Conservation (phyloP, 805 yeast species). For the Millerozyma miso region DNA sequence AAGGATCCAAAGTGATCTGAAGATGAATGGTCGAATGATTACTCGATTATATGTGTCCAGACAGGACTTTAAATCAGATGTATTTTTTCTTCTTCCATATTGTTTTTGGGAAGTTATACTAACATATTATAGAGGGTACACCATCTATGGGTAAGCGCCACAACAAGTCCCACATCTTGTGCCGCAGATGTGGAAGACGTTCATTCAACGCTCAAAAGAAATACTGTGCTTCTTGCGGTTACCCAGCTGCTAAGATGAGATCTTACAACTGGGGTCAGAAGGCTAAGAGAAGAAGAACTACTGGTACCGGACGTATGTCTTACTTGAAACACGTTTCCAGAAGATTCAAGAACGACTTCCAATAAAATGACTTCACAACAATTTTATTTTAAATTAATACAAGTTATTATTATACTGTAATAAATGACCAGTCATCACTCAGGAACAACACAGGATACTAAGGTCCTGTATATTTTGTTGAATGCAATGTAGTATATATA, state of each 20-base stretch:
- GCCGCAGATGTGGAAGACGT: constrained; percentile 99
- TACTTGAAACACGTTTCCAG: constrained; percentile 95
- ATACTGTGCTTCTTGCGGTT: constrained; percentile 98
- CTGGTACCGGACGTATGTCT: constrained; percentile 99
- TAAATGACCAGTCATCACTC: not conserved
- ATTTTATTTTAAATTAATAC: constrained; percentile 2
- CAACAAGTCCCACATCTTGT: constrained; percentile 98
- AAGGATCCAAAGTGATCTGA: no score
- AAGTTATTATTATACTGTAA: constrained; percentile 1
- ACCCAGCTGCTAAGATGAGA: constrained; percentile 99
- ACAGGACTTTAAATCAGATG: no score
- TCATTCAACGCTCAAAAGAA: constrained; percentile 99
- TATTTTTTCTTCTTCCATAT: no score
- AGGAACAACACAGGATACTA: not conserved
- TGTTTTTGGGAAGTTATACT: constrained; percentile 10
- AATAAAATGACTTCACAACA: constrained; percentile 56
- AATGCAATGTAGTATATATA: constrained; percentile 2
- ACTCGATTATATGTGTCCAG: no score
- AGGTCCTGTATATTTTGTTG: not conserved
- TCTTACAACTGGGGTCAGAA: constrained; percentile 98
- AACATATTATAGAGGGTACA: constrained; percentile 76
- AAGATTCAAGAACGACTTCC: constrained; percentile 99
- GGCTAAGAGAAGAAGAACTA: constrained; percentile 99
- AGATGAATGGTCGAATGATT: no score
- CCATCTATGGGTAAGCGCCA: constrained; percentile 99